Percentiles rank a stretch among this genome's conserved stretches.
These are phyloP conservation scores for Mortierella sp. DNA, from an alignment of 371 early-diverging fungal species.

Conservation along the genomic window DNA sequence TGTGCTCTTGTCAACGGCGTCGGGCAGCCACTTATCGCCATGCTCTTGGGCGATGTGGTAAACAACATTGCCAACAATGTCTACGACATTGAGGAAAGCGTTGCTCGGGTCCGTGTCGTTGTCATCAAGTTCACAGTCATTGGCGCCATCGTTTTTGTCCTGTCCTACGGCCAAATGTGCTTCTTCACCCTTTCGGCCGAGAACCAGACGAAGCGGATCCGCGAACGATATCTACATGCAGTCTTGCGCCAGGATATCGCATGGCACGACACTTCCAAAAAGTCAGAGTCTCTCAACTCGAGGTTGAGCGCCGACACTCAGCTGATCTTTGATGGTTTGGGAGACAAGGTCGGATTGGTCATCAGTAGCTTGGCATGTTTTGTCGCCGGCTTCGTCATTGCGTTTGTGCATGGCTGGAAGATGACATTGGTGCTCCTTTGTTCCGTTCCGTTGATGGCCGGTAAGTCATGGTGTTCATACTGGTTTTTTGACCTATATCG, in stretches of 20 bases:
- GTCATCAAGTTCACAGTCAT: constrained; percentile 57
- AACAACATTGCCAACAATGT: too few relatives aligned
- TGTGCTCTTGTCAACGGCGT: too few relatives aligned
- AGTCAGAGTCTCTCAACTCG: constrained; percentile 76
- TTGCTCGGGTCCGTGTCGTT: too few relatives aligned
- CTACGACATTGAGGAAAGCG: too few relatives aligned
- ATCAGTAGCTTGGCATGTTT: constrained; percentile 78
- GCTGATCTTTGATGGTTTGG: constrained; percentile 83
- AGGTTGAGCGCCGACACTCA: constrained; percentile 81
- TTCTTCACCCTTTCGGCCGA: constrained; percentile 52
- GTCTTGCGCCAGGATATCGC: constrained; percentile 89
- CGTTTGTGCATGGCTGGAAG: constrained; percentile 86
- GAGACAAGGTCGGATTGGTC: constrained; percentile 83
- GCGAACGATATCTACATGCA: constrained; percentile 73
- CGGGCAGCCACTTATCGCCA: too few relatives aligned
- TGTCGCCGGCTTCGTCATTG: constrained; percentile 85
- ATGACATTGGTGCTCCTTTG: constrained; percentile 84
- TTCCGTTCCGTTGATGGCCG: constrained; percentile 69
- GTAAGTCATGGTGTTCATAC: constrained; percentile 71
- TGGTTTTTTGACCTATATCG: too few relatives aligned
- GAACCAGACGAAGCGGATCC: constrained; percentile 59
- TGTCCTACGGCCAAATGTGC: constrained; percentile 49
- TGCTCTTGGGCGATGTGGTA: too few relatives aligned
- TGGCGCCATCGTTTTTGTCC: constrained; percentile 46
- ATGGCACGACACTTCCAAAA: constrained; percentile 86